These are phyloP conservation scores for Endoconidiophora laricicola DNA, from an alignment of 2,329 filamentous ascomycete genomes.

Conservation along the genomic window DNA sequence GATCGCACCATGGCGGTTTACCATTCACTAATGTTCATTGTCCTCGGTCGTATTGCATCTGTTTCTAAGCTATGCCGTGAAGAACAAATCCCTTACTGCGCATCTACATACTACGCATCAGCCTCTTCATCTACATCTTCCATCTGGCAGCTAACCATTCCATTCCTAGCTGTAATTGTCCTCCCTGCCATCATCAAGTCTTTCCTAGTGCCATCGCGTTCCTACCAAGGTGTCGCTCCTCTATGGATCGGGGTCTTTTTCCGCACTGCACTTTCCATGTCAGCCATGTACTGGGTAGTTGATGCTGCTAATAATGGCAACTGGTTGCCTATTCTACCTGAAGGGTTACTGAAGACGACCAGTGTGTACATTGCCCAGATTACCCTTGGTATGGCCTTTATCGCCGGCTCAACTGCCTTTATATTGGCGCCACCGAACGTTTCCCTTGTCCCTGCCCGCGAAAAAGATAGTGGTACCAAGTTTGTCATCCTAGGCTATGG, in stretches of 20 bases:
- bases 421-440: slow-evolving; percentile 75
- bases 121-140: slow-evolving; percentile 83
- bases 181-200: slow-evolving; percentile 62
- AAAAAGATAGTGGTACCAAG: slow-evolving; percentile 29
- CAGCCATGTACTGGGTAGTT: slow-evolving; percentile 71
- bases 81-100: slow-evolving; percentile 95
- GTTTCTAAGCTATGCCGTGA: slow-evolving; percentile 87
- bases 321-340: slow-evolving; percentile 50
- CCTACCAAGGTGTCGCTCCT: slow-evolving; percentile 72
- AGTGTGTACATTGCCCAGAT: slow-evolving; percentile 67
- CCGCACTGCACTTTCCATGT: slow-evolving; percentile 56
- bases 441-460: slow-evolving; percentile 43
- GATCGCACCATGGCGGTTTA: slow-evolving; percentile 66
- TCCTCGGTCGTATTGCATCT: slow-evolving; percentile 64
- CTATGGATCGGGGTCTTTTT: slow-evolving; percentile 72
- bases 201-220: slow-evolving; percentile 67
- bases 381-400: slow-evolving; percentile 62
- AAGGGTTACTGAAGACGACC: slow-evolving; percentile 50
- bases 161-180: slow-evolving; percentile 53
- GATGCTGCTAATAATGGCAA: slow-evolving; percentile 76
- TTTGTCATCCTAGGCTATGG: slow-evolving; percentile 80
- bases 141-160: slow-evolving; percentile 71
- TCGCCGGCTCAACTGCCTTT: slow-evolving; percentile 72
- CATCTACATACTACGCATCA: slow-evolving; percentile 89
- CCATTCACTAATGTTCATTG: slow-evolving; percentile 68